phyloP scores from a whole-genome alignment of 2,329 filamentous ascomycete species.

The Colletotrichum spaethianum region DNA sequence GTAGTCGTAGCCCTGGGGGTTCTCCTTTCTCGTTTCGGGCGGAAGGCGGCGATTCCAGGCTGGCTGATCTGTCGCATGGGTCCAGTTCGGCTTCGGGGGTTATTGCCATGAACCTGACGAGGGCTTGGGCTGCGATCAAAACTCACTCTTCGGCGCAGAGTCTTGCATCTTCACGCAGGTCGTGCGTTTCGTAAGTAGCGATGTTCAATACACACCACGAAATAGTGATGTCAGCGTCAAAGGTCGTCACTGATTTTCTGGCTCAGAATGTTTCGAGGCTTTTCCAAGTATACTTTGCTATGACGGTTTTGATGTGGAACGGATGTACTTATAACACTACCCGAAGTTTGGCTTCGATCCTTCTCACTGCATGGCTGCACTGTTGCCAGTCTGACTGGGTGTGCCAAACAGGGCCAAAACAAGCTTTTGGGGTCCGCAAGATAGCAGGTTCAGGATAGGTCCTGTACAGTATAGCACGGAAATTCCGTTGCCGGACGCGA shows the following conservation, averaged over 20 bases:
- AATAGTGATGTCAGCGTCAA: background rate
- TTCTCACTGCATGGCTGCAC: background rate
- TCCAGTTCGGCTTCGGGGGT: background rate
- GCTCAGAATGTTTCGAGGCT: background rate
- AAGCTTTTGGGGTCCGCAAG: background rate
- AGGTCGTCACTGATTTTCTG: background rate
- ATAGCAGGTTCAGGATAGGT: background rate
- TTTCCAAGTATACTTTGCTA: background rate
- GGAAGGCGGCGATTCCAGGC: background rate
- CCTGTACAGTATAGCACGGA: background rate
- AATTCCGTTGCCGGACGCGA: background rate
- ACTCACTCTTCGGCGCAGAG: conserved; percentile 1
- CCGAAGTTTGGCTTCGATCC: background rate
- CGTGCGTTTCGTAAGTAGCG: background rate
- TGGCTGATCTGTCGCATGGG: background rate
- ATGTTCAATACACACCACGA: background rate
- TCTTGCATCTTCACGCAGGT: background rate
- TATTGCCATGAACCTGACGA: background rate
- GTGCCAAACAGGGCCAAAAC: background rate
- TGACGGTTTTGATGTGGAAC: background rate
- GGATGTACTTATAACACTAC: background rate
- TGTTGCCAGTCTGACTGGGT: background rate
- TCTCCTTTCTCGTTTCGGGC: background rate
- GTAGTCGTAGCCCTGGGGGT: background rate
- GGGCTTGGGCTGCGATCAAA: background rate